Base-by-base conservation (phyloP, 2,329 filamentous ascomycete genomes). In the Didymella glomerata region DNA sequence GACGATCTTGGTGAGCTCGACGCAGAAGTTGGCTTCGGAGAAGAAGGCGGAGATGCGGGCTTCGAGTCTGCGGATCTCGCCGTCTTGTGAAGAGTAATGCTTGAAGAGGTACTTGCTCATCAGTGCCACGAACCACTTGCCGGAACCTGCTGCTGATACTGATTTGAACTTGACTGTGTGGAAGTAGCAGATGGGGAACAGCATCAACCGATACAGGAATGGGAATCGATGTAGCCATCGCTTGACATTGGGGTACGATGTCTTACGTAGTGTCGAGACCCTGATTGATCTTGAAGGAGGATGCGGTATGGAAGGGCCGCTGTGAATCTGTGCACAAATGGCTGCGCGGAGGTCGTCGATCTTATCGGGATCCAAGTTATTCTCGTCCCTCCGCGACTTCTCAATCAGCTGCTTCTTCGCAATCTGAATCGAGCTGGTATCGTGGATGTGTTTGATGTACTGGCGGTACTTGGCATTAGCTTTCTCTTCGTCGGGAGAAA, bases 11-110 rank as follows among this genome's bases (percentile, higher is more conserved):
- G 70, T 76, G 0, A 85, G 66, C 47, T 83, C 76, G 4, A 84
- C 68, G n/a, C 79, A 80, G 63, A 85, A 84, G 57, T 84, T 85
- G 14, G 83, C 83, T 46, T 83, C 80, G 1, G 80, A 73, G 14
- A 84, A 78, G 82, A 83, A 85, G 6, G 76, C 68, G 1, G 79
- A 80, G 48, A 85, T 78, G 16, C 80, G 76, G 4, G 73, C 70
- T 67, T 83, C 79, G 0, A 85, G 75, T 25, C 76, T 73, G 48
- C 78, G 73, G 45, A 85, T 76, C 51, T 83, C 80, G 3, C 73
- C 69, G 53, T 81, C 78, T 41, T 77, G 71, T 5, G 76, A 73
- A 3, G 77, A 74, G 63, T 84, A 81, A 42, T 81, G 75, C 61
- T 82, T 79, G 76, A 86, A 85, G 16, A 85, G 70, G 20, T 84